A percentile compares a stretch with the other conserved stretches of the same genome.
Conservation (phyloP, 1,284 basidiomycete genomes). For the Ceratobasidium sp. region DNA sequence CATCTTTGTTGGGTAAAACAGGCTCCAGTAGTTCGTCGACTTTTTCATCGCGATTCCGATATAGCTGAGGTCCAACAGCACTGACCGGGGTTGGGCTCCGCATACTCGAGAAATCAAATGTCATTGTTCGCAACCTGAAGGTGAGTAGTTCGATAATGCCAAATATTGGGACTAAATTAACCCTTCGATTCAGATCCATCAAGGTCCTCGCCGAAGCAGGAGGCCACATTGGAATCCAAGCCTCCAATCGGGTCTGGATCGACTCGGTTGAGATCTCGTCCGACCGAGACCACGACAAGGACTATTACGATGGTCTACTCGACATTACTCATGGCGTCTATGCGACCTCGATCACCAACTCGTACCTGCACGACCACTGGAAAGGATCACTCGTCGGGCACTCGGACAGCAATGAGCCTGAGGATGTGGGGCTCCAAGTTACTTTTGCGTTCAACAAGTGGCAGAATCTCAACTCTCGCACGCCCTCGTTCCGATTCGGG, state of each 20-base stretch:
- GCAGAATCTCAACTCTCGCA: conserved; percentile 46
- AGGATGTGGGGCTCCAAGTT: conserved; percentile 39
- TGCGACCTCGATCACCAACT: conserved; percentile 53
- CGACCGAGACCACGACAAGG: conserved; percentile 56
- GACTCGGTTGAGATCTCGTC: conserved; percentile 53
- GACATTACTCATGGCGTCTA: conserved; percentile 49
- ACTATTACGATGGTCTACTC: conserved; percentile 38
- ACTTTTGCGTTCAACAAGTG: conserved; percentile 27
- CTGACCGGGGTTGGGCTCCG: conserved; percentile 55
- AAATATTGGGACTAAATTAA: neutral
- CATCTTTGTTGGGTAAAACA: too few species aligned
- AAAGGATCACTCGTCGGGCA: conserved; percentile 55
- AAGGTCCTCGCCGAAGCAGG: conserved; percentile 56
- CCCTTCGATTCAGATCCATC: conserved; percentile 48
- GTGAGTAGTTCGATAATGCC: neutral
- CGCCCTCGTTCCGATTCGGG: conserved; percentile 49
- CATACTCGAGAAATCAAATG: conserved; percentile 53
- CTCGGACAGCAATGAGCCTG: conserved; percentile 51
- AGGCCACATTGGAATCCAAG: conserved; percentile 50
- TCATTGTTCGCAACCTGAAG: conserved; percentile 58
- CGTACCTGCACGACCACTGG: conserved; percentile 55
- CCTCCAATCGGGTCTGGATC: conserved; percentile 55
- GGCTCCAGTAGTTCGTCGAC: too few species aligned
- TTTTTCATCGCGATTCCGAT: too few species aligned
- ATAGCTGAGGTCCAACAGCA: conserved; percentile 40